Conservation (phyloP, 805 yeast species). For the Candida ponderosae region DNA sequence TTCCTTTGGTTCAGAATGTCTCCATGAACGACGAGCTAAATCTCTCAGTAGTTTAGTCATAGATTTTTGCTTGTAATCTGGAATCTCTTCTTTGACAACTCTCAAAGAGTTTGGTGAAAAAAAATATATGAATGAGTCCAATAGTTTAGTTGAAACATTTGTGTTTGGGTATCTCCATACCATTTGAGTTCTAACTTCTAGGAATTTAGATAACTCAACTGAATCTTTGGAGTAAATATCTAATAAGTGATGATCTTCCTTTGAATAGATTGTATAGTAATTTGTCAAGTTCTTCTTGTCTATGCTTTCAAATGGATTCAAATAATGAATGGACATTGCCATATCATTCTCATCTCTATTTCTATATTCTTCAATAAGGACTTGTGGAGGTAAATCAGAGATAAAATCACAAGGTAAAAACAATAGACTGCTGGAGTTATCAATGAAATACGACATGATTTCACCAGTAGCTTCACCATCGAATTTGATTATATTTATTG, state of each 20-base stretch:
- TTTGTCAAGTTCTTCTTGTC: constrained; percentile 69
- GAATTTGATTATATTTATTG: constrained; percentile 33
- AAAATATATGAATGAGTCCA: constrained; percentile 68
- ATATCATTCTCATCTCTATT: constrained; percentile 58
- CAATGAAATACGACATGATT: constrained; percentile 42
- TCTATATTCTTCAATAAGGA: constrained; percentile 75
- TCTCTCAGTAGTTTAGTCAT: constrained; percentile 71
- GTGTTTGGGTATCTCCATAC: constrained; percentile 83
- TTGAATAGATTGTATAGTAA: constrained; percentile 61
- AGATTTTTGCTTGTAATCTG: constrained; percentile 30
- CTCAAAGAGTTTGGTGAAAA: constrained; percentile 46
- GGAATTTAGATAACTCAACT: constrained; percentile 61
- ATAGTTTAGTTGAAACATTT: constrained; percentile 65
- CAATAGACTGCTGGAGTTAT: constrained; percentile 44
- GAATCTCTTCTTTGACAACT: constrained; percentile 33
- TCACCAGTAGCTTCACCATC: constrained; percentile 57
- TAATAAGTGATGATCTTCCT: constrained; percentile 41
- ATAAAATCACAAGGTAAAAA: constrained; percentile 90
- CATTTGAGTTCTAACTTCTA: constrained; percentile 78
- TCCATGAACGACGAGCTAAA: constrained; percentile 89
- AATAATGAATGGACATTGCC: constrained; percentile 72
- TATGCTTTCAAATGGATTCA: constrained; percentile 64
- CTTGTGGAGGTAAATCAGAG: constrained; percentile 88
- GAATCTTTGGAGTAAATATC: constrained; percentile 67
- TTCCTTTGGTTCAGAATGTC: constrained; percentile 50